Percentiles rank a stretch among this genome's conserved stretches.
phyloP scores from a whole-genome alignment of 768 basidiomycete genomes.

The Calocera viscosa region DNA sequence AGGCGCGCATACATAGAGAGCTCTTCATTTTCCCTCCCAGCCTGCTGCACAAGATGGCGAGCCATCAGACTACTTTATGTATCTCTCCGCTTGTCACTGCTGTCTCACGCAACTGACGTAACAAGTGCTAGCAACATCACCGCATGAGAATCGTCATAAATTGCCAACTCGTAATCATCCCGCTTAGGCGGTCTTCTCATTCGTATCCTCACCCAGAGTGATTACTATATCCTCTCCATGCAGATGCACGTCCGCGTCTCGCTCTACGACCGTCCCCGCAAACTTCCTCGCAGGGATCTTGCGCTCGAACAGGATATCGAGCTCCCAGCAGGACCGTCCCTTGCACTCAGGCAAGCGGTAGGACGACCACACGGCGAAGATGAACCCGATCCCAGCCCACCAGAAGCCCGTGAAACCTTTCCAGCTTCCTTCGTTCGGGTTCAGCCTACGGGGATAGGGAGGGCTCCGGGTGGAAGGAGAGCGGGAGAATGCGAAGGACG shows the following conservation, averaged over 20 bases:
- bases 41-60: too few species aligned
- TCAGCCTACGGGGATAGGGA: slow-evolving; percentile 15
- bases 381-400: slow-evolving; percentile 12
- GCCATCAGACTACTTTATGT: too few species aligned
- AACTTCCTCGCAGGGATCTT: slow-evolving; percentile 23
- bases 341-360: slow-evolving; percentile 26
- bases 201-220: background rate
- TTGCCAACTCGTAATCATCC: too few species aligned
- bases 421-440: slow-evolving; percentile 19
- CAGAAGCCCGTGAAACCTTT: slow-evolving; percentile 11
- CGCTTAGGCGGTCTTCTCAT: background rate
- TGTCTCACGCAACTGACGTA: too few species aligned
- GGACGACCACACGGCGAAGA: slow-evolving; percentile 15
- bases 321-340: slow-evolving; percentile 25
- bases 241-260: background rate
- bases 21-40: too few species aligned
- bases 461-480: slow-evolving; percentile 16
- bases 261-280: slow-evolving; percentile 18
- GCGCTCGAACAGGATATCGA: slow-evolving; percentile 28
- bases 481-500: background rate
- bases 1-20: too few species aligned
- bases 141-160: too few species aligned
- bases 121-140: too few species aligned
- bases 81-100: too few species aligned
- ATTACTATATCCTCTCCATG: background rate